Base-by-base conservation (phyloP, 805 yeast species). In the Wickerhamomyces hampshirensis region DNA sequence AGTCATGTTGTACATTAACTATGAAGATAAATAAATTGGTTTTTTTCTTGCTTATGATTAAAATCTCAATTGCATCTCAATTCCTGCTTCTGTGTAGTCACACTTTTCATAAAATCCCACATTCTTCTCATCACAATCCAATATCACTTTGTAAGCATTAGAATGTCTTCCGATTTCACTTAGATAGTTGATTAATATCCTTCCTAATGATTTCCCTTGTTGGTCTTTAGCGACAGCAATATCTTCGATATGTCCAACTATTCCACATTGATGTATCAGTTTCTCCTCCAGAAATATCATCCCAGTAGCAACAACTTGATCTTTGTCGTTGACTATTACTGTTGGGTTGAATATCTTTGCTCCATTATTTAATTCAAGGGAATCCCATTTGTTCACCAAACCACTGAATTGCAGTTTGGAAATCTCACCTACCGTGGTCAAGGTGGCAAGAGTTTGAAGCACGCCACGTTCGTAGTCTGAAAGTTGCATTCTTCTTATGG, bases 161-260 rank as follows among this genome's bases (percentile, higher is more conserved):
- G 51, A 54, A 3, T 60, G 51, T 35, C 70, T 48, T 2, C 84
- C 96, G 21, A 84, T 53, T 17, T 66, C 62, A 4, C 80, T 72
- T 53, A 91, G 66, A 7, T 73, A 65, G 13, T 68, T 63, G 46
- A 91, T 84, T 60, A 91, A 57, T 13, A 69, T 62, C 47, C 69
- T 65, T 0, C 98, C 98, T 31, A 91, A 64, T 48, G 76, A 76
- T 55, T 81, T 79, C 6, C 98, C 98, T 54, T 89, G 97, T 55
- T 84, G 84, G 14, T 69, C 62, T 21, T 58, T 55, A 14, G 77
- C 69, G 4, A 91, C 95, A 1, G 97, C 82, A 42, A 91, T 91
- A 57, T 91, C 98, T 55, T 91, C 98, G 44, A 91, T 83, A 62
- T 91, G 98, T 2, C 98, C 98, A 5, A 86, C 94, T 35, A 71